Base-by-base conservation (phyloP, 2,329 filamentous ascomycete genomes). In the Phyllosticta citrichinensis region DNA sequence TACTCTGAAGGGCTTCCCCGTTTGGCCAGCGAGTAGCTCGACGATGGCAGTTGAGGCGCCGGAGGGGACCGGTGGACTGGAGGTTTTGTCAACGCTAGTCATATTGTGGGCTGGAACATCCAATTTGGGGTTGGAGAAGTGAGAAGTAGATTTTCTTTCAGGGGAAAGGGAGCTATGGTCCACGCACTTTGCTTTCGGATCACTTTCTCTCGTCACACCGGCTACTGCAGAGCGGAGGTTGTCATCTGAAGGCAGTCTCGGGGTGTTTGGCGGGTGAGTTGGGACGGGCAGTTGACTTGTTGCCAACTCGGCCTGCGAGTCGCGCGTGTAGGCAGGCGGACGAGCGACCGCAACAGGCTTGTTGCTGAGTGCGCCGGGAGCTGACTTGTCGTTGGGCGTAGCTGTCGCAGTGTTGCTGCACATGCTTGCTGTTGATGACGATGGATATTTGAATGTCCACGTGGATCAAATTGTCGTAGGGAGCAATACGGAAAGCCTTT, bases 1-100 rank as follows among this genome's bases (percentile, higher is more conserved):
- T 27, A 71, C 62, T 24, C 62, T 56, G 64, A 70, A 69, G 25
- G 60, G 51, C 59, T 70, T 71, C 56, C 65, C 63, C 47, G 64
- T 65, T 17, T 62, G 57, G 53, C 70, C 70, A 40, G 65, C 68
- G 62, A 64, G 65, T 60, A 71, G 17, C 57, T 62, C 58, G 54
- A 56, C 61, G 12, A 56, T 54, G 55, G 55, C 33, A 14, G 50
- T 57, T 57, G n/a, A 57, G 55, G 20, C 25, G 52, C 27, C 59
- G 53, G 50, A 6, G 50, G 12, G 4, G 20, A 40, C 25, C 4
- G 10, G 52, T 52, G 35, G 20, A 22, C 55, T 24, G 55, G 58
- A 22, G 14, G 27, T 10, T 52, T 52, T 2, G 14, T 56, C n/a
- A 47, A 27, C 12, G 52, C 12, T 9, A 10, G n/a, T 55, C 20